These are phyloP conservation scores for Backusella psychrophila DNA, from an alignment of 192 early-diverging fungal genomes.

Conservation along the genomic window DNA sequence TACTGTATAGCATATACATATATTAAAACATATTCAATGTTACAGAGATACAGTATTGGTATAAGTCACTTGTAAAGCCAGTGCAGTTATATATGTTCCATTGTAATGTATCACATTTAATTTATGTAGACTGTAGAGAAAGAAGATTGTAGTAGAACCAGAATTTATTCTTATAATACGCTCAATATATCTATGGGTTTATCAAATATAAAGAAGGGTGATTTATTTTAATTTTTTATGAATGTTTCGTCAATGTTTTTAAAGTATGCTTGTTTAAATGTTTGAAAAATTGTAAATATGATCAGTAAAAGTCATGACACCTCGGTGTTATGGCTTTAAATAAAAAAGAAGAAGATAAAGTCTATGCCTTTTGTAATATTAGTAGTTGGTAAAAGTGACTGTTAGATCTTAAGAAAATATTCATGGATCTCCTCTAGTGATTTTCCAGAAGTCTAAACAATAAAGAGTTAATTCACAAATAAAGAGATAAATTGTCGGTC, in stretches of 20 bases:
- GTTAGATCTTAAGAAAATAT: conserved; percentile 28
- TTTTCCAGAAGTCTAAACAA: conserved; percentile 35
- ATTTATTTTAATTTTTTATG: no score
- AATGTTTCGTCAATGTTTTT: not conserved
- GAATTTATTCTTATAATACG: no score
- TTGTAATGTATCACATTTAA: no score
- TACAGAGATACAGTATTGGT: not conserved
- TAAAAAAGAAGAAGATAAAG: not conserved
- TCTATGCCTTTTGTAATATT: not conserved
- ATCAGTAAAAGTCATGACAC: not conserved
- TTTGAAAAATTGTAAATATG: not conserved
- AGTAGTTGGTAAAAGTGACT: not conserved
- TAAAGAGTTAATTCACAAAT: not conserved
- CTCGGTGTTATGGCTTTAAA: not conserved
- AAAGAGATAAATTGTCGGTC: not conserved
- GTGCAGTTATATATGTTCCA: no score
- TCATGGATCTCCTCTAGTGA: conserved; percentile 46
- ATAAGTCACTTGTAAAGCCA: no score
- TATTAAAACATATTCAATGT: not conserved
- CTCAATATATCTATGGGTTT: no score
- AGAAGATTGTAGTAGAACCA: no score
- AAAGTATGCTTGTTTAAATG: not conserved
- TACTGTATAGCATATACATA: not conserved
- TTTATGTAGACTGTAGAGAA: no score
- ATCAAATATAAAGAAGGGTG: no score